These are phyloP conservation scores for Salvia rosmarinus DNA, from an alignment of 257 asterid species.

Conservation along the genomic window DNA sequence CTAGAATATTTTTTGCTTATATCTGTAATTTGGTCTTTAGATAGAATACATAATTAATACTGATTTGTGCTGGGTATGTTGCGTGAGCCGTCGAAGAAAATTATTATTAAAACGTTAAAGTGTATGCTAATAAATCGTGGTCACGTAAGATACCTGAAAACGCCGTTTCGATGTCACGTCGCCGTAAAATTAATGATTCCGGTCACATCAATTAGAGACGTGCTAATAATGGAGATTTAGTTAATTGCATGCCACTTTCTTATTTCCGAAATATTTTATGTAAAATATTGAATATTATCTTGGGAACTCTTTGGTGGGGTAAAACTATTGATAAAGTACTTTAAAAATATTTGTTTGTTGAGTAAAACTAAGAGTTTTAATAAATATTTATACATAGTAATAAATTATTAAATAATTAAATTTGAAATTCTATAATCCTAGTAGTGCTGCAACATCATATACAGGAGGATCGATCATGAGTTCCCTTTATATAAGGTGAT, in stretches of 20 bases:
- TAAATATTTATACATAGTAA: background rate
- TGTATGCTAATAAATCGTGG: constrained; percentile 24
- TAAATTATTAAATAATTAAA: too few species aligned
- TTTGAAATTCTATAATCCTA: background rate
- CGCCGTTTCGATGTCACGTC: constrained; percentile 54
- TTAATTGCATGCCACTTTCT: constrained; percentile 7
- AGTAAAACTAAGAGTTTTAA: too few species aligned
- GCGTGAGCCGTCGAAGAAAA: constrained; percentile 33
- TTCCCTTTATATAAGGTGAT: too few species aligned
- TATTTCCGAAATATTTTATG: background rate
- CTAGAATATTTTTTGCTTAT: background rate
- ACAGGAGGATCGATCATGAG: background rate
- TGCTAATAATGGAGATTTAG: constrained; percentile 31
- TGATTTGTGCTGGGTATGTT: constrained; percentile 7
- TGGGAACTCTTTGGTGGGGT: background rate
- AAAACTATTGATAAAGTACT: background rate
- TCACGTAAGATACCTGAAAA: constrained; percentile 42
- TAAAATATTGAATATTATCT: background rate
- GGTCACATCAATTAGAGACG: constrained; percentile 52
- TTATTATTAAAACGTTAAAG: background rate
- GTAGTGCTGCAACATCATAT: constrained; percentile 7
- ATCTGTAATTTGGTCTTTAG: background rate
- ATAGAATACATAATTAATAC: constrained; percentile 18
- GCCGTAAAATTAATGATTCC: constrained; percentile 50
- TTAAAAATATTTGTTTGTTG: background rate